Evolutionary conservation across 768 basidiomycete species (phyloP).

Genomic region (Rubroboletus pulcherrimus): DNA sequence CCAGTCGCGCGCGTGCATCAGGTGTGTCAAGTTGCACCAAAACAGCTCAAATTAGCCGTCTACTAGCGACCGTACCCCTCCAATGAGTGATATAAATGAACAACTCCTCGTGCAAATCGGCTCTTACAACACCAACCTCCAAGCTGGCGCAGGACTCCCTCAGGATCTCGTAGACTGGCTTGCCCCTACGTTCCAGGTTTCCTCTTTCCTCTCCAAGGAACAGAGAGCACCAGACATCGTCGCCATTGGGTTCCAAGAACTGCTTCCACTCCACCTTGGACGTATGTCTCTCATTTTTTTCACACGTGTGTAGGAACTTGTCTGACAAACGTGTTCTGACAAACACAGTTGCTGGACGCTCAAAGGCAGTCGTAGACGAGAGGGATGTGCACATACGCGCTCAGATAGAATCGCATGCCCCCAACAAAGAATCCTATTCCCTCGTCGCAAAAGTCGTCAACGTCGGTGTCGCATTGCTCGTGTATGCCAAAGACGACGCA

Average conservation of each 20-base stretch:
- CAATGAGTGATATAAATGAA: slow-evolving; percentile 20
- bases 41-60: neutral
- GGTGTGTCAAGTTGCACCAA: neutral
- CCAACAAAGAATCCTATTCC: slow-evolving; percentile 69
- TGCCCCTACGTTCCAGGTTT: slow-evolving; percentile 73
- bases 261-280: slow-evolving; percentile 84
- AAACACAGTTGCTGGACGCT: slow-evolving; percentile 69
- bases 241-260: slow-evolving; percentile 91
- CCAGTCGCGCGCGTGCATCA: neutral
- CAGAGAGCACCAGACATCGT: slow-evolving; percentile 77
- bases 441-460: slow-evolving; percentile 79
- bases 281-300: slow-evolving; percentile 48
- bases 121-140: slow-evolving; percentile 89
- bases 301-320: neutral
- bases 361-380: slow-evolving; percentile 62
- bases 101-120: slow-evolving; percentile 71
- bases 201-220: slow-evolving; percentile 62
- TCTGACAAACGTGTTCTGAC: slow-evolving; percentile 8
- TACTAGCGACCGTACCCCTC: neutral
- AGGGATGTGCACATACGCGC: slow-evolving; percentile 69
- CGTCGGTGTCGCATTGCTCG: slow-evolving; percentile 82
- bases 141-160: slow-evolving; percentile 66
- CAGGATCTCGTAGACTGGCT: slow-evolving; percentile 94
- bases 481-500: slow-evolving; percentile 76
- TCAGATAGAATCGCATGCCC: slow-evolving; percentile 68